Evolutionary conservation across 257 asterid genomes (phyloP), one percentile per base, ranked within the genome.

Genomic region (Lavandula angustifolia): DNA sequence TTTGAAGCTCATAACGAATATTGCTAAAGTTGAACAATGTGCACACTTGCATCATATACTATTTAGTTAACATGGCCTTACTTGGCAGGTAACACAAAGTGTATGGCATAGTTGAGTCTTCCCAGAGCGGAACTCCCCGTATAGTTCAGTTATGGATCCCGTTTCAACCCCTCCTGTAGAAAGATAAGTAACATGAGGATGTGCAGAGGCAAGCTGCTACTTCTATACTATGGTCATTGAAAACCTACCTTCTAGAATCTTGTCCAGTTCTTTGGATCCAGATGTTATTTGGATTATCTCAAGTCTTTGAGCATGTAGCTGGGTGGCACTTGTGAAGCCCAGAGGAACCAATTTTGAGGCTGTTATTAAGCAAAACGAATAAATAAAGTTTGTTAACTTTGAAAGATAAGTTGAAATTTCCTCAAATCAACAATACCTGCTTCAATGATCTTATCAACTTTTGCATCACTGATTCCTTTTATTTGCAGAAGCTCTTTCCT

Each of bases 61-160:
- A 47, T 37, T 32, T 11, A 18, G 69, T 32, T 27, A 29, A 18
- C 38, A 62, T 60, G 62, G 37, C 68, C 82, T 69, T 80, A 92
- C 96, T 76, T 89, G 97, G 88, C 97, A 89, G 68, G 96, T 85
- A 48, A 92, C 99, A 70, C 97, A 92, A 5, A 89, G 81, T 4
- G 97, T 92, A 66, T 92, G 97, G 72, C 99, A 92, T 8, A 92
- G 86, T 79, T 92, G 99, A 82, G 99, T 92, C 81, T 92, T 92
- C 68, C 99, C 99, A 71, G 92, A 82, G 41, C 97, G 95, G 37
- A 81, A 89, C 70, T 92, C 99, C 51, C 97, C 99, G 64, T 89
- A 92, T 54, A 92, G 7, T 75, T 92, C 96, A 33, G 99, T 92
- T 33, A 92, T 92, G 11, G 97, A 89, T 10, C 97, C 99, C 0